Base-by-base conservation (phyloP, 2,329 filamentous ascomycete species). In the Camptophora hylomeconis region DNA sequence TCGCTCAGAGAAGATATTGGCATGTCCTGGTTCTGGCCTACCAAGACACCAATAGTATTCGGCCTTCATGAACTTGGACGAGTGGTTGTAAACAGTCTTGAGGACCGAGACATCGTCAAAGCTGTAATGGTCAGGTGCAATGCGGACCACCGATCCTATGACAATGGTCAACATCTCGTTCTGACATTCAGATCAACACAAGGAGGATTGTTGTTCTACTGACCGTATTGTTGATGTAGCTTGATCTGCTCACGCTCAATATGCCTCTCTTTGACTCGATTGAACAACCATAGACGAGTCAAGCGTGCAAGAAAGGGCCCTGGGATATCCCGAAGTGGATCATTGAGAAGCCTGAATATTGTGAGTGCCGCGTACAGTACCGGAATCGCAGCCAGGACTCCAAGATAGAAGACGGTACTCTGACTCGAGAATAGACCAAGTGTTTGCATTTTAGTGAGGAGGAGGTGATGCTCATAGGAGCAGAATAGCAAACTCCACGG, bases 91-190 rank as follows among this genome's bases (percentile, higher is more conserved):
- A 6, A 60, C 38, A 1, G 45, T 47, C 27, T 52, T 52, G 34
- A 53, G 46, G 29, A 60, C 31, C 15, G 52, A 49, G 1, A 57
- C 56, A 0, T 49, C 41, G 28, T 57, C 51, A 4, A 61, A 37
- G 20, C 53, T 51, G 2, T 60, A 35, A 2, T 53, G 35, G 20
- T 55, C 56, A 3, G 58, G 58, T 1, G 48, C 55, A n/a, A 60
- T 50, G 5, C 54, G 54, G 3, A 62, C 54, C 7, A 57, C 48
- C 0, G 56, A 54, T 0, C 58, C 57, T n/a, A n/a, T n/a, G n/a
- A n/a, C n/a, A n/a, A n/a, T n/a, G n/a, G n/a, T n/a, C n/a, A n/a
- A n/a, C n/a, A n/a, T n/a, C n/a, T n/a, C n/a, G n/a, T n/a, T n/a
- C n/a, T n/a, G n/a, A n/a, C n/a, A n/a, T n/a, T n/a, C n/a, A n/a